Percentiles rank a stretch among this genome's conserved stretches.
These are phyloP conservation scores for Podospora pseudopauciseta DNA, from an alignment of 495 filamentous ascomycete species.

Conservation along the genomic window DNA sequence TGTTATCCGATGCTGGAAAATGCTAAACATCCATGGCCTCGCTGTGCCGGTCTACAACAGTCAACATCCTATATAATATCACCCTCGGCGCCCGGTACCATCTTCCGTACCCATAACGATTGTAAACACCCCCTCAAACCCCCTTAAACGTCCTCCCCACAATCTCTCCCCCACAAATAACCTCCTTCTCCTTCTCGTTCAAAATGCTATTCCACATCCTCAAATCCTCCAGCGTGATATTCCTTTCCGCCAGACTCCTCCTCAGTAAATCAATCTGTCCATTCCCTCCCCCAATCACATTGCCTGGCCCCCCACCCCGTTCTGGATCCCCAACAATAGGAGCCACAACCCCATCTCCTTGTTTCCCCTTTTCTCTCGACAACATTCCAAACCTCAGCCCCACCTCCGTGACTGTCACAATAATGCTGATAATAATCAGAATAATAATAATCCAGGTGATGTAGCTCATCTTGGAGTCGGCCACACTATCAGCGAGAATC, in stretches of 20 bases:
- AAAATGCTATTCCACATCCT: constrained; percentile 36
- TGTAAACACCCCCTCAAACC: constrained; percentile 16
- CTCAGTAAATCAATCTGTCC: constrained; percentile 18
- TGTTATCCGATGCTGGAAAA: background rate
- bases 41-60: background rate
- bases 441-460: constrained; percentile 99
- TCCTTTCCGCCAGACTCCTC: constrained; percentile 23
- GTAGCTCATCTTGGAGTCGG: constrained; percentile 86
- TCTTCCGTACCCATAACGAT: background rate
- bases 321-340: background rate
- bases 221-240: constrained; percentile 43
- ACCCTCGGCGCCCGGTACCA: background rate
- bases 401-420: constrained; percentile 88
- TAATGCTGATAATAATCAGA: constrained; percentile 83
- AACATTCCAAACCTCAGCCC: constrained; percentile 81
- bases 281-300: constrained; percentile 13
- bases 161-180: constrained; percentile 44
- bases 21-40: background rate
- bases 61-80: background rate
- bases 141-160: constrained; percentile 43
- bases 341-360: constrained; percentile 10
- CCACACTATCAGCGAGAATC: constrained; percentile 87
- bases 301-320: background rate
- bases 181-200: constrained; percentile 38
- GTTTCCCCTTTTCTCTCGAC: constrained; percentile 39